Evolutionary conservation across 2,329 filamentous ascomycete genomes (phyloP), one percentile per base, ranked within the genome.

Genomic region (Akanthomyces muscarius): DNA sequence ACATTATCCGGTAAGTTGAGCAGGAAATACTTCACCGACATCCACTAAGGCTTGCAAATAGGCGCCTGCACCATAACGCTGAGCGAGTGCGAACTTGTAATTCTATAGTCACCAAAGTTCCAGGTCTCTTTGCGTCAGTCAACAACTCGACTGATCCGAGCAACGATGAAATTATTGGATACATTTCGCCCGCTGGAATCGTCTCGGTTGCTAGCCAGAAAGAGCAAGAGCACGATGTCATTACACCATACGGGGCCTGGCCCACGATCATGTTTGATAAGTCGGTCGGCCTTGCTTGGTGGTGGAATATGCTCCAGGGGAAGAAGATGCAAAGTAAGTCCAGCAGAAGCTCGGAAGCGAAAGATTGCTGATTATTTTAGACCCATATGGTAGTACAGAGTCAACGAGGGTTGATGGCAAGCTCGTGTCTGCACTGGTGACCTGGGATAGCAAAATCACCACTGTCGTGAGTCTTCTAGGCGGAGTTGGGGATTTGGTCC

Each of bases 301-400:
- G 76, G 76, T 72, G 71, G 54, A 78, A 77, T 56, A 79, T 78
- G 75, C 70, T 73, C 2, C 61, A 70, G 5, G 76, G 69, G 2
- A 78, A 76, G 68, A 78, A 77, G 68, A 78, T 79, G 77, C 77
- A 79, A 61, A 79, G 76, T 77, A 64, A 66, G 70, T 65, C 45
- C 28, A 3, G 28, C 23, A 4, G 30, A 42, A 8, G 13, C 45
- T 6, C 23, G 23, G 38, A 33, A 30, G 5, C 38, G 16, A 47
- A 23, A n/a, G 3, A 51, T 21, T 50, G 21, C 50, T 61, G 13
- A 60, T 54, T 16, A 5, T 42, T 14, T 0, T 52, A 76, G 74
- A 76, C 62, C 71, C 72, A 0, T 78, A 76, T 25, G 77, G 77
- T 13, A 78, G 75, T 67, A 78, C 76, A 2, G 77, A 79, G 65